A percentile compares a stretch with the other conserved stretches of the same genome.
Conservation (phyloP, 2,329 filamentous ascomycete genomes). For the Hypoxylon sp. region DNA sequence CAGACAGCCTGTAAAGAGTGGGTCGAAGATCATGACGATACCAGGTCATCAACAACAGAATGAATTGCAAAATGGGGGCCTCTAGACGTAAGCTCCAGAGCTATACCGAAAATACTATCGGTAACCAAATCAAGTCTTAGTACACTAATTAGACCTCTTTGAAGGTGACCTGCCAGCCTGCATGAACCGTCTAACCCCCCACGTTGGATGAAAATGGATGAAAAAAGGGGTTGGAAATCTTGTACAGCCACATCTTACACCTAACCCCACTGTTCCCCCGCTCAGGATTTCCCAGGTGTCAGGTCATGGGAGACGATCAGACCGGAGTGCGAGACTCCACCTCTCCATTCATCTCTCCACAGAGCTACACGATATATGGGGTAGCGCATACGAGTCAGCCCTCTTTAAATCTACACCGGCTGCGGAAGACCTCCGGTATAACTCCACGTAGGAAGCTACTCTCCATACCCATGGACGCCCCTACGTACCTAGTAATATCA, state of each 20-base stretch:
- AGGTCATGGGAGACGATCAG: conserved; percentile 30
- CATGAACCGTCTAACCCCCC: conserved; percentile 25
- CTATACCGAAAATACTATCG: not conserved
- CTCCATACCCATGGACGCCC: conserved; percentile 6
- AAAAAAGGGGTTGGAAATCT: not conserved
- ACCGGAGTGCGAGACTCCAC: conserved; percentile 17
- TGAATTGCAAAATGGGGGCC: not conserved
- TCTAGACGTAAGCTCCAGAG: not conserved
- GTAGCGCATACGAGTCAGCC: conserved; percentile 11
- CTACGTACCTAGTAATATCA: conserved; percentile 7
- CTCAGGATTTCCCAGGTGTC: conserved; percentile 18
- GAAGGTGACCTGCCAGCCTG: conserved; percentile 1
- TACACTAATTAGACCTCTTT: conserved; percentile 3
- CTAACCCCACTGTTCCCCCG: conserved; percentile 24
- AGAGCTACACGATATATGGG: conserved; percentile 31
- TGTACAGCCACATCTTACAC: conserved; percentile 18
- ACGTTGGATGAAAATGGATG: conserved; percentile 10
- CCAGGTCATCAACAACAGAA: not conserved
- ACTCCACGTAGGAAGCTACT: conserved; percentile 33
- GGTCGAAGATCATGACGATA: not conserved
- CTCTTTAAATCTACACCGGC: conserved; percentile 11
- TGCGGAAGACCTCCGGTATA: conserved; percentile 28
- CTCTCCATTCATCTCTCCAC: conserved; percentile 35
- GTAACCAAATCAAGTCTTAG: conserved; percentile 3
- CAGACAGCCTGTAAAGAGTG: not conserved